Conservation (phyloP, 768 basidiomycete genomes). For the Pulveroboletus frians region DNA sequence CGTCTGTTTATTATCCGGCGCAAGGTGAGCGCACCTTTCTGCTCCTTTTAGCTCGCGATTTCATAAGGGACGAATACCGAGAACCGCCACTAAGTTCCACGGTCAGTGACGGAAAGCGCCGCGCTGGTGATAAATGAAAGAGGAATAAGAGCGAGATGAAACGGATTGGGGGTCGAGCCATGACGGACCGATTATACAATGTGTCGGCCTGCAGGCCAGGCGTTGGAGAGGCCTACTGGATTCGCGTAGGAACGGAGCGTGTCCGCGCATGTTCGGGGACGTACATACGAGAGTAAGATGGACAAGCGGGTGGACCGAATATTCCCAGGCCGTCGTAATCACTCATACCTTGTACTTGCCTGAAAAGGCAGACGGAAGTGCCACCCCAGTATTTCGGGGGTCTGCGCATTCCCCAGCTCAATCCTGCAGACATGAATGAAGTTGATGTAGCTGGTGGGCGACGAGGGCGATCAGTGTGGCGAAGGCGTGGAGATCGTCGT, state of each 20-base stretch:
- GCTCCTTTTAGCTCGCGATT: neutral
- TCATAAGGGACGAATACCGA: conserved; percentile 3
- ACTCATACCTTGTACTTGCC: neutral
- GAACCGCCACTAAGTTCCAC: conserved; percentile 1
- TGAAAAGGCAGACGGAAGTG: neutral
- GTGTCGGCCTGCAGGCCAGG: conserved; percentile 20
- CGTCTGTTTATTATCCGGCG: conserved; percentile 7
- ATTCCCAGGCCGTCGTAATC: neutral
- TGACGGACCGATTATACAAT: conserved; percentile 12
- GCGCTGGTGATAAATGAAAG: neutral
- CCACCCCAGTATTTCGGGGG: conserved; percentile 10
- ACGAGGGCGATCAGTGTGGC: conserved; percentile 16
- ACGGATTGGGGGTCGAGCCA: conserved; percentile 3
- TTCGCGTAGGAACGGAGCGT: conserved; percentile 9
- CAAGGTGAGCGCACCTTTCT: neutral
- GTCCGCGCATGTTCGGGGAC: neutral
- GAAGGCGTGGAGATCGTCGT: conserved; percentile 14
- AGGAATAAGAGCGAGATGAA: conserved; percentile 17
- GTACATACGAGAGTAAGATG: neutral
- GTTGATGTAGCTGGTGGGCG: conserved; percentile 5
- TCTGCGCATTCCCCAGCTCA: neutral
- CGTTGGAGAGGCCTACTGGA: conserved; percentile 7
- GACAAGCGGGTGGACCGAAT: neutral
- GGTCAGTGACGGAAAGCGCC: conserved; percentile 16
- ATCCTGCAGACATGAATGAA: conserved; percentile 21